Percentiles rank a stretch among this genome's conserved stretches.
phyloP scores from a whole-genome alignment of 139 green algal species.

The Chlamydomonas sphaeroides region DNA sequence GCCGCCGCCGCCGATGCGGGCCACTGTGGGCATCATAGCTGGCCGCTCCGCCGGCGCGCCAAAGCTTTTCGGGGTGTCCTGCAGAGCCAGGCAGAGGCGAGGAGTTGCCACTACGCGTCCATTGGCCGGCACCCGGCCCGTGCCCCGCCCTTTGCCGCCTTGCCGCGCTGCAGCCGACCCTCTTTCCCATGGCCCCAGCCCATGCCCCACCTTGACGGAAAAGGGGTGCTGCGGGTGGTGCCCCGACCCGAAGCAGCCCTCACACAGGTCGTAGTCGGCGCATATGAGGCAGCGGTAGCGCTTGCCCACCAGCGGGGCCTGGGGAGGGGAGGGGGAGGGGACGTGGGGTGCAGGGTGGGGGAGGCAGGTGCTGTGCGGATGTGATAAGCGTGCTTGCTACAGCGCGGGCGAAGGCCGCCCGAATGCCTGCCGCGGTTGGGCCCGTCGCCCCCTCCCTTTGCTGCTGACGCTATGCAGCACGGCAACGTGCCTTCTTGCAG shows the following conservation, averaged over 20 bases:
- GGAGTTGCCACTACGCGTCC: no score
- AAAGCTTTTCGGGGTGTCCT: slow-evolving; percentile 47
- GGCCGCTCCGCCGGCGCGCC: slow-evolving; percentile 33
- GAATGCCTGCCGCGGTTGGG: no score
- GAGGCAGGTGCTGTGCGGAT: not conserved
- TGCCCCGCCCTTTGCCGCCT: no score
- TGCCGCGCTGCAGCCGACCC: no score
- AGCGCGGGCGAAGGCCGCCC: no score
- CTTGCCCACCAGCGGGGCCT: slow-evolving; percentile 54
- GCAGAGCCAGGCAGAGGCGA: no score
- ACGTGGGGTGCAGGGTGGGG: not conserved
- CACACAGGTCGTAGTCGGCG: slow-evolving; percentile 58
- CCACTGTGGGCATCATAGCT: slow-evolving; percentile 34
- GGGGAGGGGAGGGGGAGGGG: not conserved
- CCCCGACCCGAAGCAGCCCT: slow-evolving; percentile 57
- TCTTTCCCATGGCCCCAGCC: no score
- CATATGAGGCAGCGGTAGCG: slow-evolving; percentile 66
- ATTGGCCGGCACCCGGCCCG: no score
- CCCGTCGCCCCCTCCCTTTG: no score
- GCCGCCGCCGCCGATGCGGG: slow-evolving; percentile 1
- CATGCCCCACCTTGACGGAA: no score
- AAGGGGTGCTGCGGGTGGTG: slow-evolving; percentile 54
- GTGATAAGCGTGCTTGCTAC: no score
- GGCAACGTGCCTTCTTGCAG: slow-evolving; percentile 38
- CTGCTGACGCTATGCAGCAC: no score